Percentiles rank a stretch among this genome's conserved stretches.
phyloP scores from a whole-genome alignment of 805 yeast species.

The Debaryomyces hansenii region DNA sequence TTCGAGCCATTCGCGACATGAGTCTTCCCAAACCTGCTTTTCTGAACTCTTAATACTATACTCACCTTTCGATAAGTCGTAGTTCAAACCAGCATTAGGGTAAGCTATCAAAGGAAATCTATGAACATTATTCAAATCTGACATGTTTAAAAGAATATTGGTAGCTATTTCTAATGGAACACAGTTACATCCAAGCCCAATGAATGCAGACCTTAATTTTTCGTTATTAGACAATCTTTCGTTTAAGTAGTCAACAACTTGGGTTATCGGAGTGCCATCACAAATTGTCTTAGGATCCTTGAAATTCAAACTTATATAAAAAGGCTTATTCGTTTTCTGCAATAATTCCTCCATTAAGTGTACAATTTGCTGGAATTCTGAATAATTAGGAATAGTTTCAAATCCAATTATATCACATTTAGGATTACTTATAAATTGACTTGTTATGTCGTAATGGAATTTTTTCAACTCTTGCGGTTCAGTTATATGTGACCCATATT shows the following conservation, averaged over 20 bases:
- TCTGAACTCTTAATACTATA: conserved; percentile 42
- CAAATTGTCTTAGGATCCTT: conserved; percentile 19
- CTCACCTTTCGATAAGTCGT: conserved; percentile 15
- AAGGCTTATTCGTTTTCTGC: conserved; percentile 33
- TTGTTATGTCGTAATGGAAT: conserved; percentile 44
- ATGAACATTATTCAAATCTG: conserved; percentile 8
- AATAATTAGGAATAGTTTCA: conserved; percentile 70
- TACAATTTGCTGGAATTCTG: conserved; percentile 54
- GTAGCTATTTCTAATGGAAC: conserved; percentile 46
- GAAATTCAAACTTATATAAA: conserved; percentile 43
- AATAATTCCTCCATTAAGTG: conserved; percentile 26
- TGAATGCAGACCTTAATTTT: conserved; percentile 22
- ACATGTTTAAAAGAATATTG: conserved; percentile 37
- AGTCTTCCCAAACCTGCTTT: conserved; percentile 15
- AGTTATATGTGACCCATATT: conserved; percentile 44
- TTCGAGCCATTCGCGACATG: conserved; percentile 34
- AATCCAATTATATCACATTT: conserved; percentile 59
- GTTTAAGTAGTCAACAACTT: conserved; percentile 19
- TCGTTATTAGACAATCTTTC: conserved; percentile 5
- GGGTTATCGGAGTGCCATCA: conserved; percentile 31
- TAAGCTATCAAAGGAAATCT: conserved; percentile 52
- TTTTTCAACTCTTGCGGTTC: conserved; percentile 43
- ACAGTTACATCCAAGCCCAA: conserved; percentile 72
- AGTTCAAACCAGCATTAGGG: conserved; percentile 76
- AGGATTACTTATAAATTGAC: conserved; percentile 34